phyloP scores from a whole-genome alignment of 192 early-diverging fungal genomes.

The Backusella parvicylindrica region DNA sequence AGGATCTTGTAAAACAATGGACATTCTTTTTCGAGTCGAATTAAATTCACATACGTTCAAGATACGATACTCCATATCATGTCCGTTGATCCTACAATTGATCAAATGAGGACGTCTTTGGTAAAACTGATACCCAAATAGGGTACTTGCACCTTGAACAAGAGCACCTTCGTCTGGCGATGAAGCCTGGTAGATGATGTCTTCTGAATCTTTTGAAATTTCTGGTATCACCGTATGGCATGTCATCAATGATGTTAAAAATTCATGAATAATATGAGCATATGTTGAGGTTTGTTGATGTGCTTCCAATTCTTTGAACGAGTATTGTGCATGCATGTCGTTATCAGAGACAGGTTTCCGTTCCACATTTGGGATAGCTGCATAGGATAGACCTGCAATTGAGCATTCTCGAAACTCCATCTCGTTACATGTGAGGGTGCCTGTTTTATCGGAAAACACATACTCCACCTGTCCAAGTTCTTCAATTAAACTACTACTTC shows the following conservation, averaged over 20 bases:
- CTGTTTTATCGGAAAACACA: slow-evolving; percentile 43
- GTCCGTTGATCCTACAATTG: slow-evolving; percentile 39
- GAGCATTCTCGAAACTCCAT: slow-evolving; percentile 85
- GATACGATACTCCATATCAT: slow-evolving; percentile 72
- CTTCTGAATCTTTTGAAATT: slow-evolving; percentile 54
- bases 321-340: slow-evolving; percentile 55
- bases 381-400: slow-evolving; percentile 87
- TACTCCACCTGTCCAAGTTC: slow-evolving; percentile 94
- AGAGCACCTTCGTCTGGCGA: slow-evolving; percentile 94
- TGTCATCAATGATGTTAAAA: slow-evolving; percentile 82
- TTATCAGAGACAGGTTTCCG: slow-evolving; percentile 71
- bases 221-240: slow-evolving; percentile 97
- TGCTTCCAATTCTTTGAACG: slow-evolving; percentile 54
- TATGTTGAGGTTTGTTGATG: slow-evolving; percentile 55
- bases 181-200: slow-evolving; percentile 85
- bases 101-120: slow-evolving; percentile 56
- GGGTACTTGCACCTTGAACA: slow-evolving; percentile 55
- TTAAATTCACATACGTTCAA: slow-evolving; percentile 96
- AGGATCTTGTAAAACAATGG: slow-evolving; percentile 76
- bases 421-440: slow-evolving; percentile 34
- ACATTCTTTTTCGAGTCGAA: slow-evolving; percentile 94
- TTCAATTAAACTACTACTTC: slow-evolving; percentile 87
- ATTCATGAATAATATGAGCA: slow-evolving; percentile 76
- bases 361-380: slow-evolving; percentile 83
- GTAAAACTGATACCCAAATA: slow-evolving; percentile 63